Evolutionary conservation across 1,139 yeast species (phyloP).

Genomic region (Pneumocystis oryctolagi): DNA sequence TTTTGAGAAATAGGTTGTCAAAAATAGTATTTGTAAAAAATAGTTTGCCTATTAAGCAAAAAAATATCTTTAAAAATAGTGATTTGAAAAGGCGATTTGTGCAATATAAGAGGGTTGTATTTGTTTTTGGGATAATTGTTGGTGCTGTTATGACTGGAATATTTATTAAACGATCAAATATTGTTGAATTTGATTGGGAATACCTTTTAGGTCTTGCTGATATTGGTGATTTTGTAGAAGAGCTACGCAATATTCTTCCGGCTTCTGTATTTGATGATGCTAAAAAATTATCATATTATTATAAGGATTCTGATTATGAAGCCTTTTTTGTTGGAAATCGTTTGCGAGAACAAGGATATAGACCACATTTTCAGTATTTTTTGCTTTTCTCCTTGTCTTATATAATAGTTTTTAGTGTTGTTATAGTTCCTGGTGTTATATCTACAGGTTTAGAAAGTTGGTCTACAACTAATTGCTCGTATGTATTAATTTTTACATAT

Average conservation of each 20-base stretch:
- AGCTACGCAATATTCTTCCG: background rate
- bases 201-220: background rate
- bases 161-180: background rate
- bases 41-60: background rate
- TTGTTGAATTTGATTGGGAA: background rate
- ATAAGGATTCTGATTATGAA: background rate
- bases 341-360: slow-evolving; percentile 2
- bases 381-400: slow-evolving; percentile 4
- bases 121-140: background rate
- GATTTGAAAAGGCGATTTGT: background rate
- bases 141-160: background rate
- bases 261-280: slow-evolving; percentile 1
- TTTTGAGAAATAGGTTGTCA: background rate
- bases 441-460: slow-evolving; percentile 92
- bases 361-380: slow-evolving; percentile 6
- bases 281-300: background rate
- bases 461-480: slow-evolving; percentile 73
- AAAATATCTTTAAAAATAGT: background rate
- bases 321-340: slow-evolving; percentile 2
- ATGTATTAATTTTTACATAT: background rate
- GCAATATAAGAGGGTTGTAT: background rate
- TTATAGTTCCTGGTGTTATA: slow-evolving; percentile 68
- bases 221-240: background rate
- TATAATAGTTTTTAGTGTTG: background rate
- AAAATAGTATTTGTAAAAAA: background rate